Percentiles rank a stretch among this genome's conserved stretches.
These are phyloP conservation scores for Ogataea zsoltii DNA, from an alignment of 805 yeast genomes.

Conservation along the genomic window DNA sequence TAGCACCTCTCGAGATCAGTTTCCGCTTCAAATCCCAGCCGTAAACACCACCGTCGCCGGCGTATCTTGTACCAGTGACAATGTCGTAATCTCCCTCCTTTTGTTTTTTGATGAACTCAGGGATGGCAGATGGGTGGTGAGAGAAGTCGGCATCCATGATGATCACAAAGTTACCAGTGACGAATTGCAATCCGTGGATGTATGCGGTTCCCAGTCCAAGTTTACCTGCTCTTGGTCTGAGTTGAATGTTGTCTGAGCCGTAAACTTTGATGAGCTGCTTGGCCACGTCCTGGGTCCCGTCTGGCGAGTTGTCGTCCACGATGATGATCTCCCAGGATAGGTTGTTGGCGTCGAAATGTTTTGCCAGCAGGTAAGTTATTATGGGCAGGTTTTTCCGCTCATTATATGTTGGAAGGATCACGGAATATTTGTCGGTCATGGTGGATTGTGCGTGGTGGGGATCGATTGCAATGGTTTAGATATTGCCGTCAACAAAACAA, in stretches of 20 bases:
- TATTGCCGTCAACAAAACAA: neutral
- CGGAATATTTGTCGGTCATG: slow-evolving; percentile 58
- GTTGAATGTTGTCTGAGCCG: slow-evolving; percentile 59
- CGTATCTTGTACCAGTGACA: slow-evolving; percentile 61
- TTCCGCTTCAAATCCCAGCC: slow-evolving; percentile 85
- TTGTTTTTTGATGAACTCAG: slow-evolving; percentile 69
- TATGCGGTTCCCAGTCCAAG: slow-evolving; percentile 81
- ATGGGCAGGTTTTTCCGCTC: slow-evolving; percentile 71
- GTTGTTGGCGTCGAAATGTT: slow-evolving; percentile 56
- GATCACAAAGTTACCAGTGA: slow-evolving; percentile 71
- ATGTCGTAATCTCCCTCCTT: slow-evolving; percentile 51
- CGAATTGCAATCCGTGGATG: slow-evolving; percentile 72
- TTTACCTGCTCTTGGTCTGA: slow-evolving; percentile 74
- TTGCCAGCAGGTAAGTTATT: slow-evolving; percentile 65
- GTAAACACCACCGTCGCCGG: slow-evolving; percentile 79
- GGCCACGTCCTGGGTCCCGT: slow-evolving; percentile 77
- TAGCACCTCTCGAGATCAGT: slow-evolving; percentile 77
- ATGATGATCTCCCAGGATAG: slow-evolving; percentile 75
- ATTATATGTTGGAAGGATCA: slow-evolving; percentile 76
- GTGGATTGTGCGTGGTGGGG: neutral
- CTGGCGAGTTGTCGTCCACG: slow-evolving; percentile 80
- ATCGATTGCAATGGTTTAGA: neutral
- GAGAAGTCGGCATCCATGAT: slow-evolving; percentile 87
- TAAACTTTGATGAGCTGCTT: slow-evolving; percentile 56
- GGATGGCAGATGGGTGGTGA: slow-evolving; percentile 80